Conservation (phyloP, 805 yeast species). For the Wickerhamiella brachini region DNA sequence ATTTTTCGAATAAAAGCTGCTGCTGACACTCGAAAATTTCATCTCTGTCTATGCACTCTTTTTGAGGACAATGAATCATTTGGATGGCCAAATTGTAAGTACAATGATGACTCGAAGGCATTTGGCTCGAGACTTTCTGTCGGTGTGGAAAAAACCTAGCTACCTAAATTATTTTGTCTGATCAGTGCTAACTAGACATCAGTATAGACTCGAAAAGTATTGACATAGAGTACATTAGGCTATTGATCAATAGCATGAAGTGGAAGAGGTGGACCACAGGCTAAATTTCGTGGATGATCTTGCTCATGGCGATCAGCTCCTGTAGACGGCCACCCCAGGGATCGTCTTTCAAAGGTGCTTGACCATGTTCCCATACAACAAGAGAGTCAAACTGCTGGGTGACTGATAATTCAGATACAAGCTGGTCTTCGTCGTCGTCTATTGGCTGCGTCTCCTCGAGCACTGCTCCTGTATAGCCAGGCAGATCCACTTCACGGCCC, state of each 20-base stretch:
- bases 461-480: conserved; percentile 12
- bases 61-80: neutral
- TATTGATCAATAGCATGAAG: too few species aligned
- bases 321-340: conserved; percentile 12
- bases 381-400: conserved; percentile 4
- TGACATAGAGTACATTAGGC: too few species aligned
- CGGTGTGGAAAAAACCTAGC: conserved; percentile 99
- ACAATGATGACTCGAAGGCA: conserved; percentile 93
- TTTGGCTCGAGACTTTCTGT: conserved; percentile 97
- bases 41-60: neutral
- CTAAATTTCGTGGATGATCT: neutral
- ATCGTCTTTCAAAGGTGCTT: conserved; percentile 5
- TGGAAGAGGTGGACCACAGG: neutral
- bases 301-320: conserved; percentile 8
- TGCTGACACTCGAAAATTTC: neutral
- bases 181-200: conserved; percentile 20
- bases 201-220: too few species aligned
- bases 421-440: neutral
- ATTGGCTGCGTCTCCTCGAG: conserved; percentile 3
- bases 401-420: neutral
- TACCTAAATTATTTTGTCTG: conserved; percentile 71
- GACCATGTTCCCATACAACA: conserved; percentile 15
- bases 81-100: conserved; percentile 17
- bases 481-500: conserved; percentile 13
- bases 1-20: neutral